A percentile compares a stretch with the other conserved stretches of the same genome.
These are phyloP conservation scores for Dendrobium huoshanense DNA, from an alignment of 106 monocot species.

Conservation along the genomic window DNA sequence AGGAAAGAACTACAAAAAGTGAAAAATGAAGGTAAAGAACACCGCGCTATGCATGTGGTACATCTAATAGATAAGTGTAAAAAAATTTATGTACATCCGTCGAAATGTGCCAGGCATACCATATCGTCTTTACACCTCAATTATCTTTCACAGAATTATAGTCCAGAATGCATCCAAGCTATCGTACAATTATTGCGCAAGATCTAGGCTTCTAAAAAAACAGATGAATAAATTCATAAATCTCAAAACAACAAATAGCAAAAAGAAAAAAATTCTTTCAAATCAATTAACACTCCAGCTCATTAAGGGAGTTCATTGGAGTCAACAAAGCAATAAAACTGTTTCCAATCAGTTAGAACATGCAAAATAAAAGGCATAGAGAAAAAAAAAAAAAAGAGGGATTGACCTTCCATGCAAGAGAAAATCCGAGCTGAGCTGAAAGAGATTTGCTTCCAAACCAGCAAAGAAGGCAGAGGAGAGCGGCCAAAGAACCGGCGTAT, in stretches of 20 bases:
- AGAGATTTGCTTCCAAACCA: constrained; percentile 32
- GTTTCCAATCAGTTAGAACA: too few relatives aligned
- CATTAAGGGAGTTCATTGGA: not conserved
- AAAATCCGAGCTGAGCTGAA: constrained; percentile 31
- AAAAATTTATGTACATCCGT: too few relatives aligned
- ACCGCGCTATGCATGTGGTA: too few relatives aligned
- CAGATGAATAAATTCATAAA: not conserved
- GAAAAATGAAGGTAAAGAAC: too few relatives aligned
- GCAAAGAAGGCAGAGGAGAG: constrained; percentile 43
- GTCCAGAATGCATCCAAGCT: too few relatives aligned
- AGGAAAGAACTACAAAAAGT: too few relatives aligned
- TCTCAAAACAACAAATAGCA: not conserved
- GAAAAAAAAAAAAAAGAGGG: not conserved
- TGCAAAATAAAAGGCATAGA: not conserved
- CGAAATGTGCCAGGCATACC: too few relatives aligned
- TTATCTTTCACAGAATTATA: too few relatives aligned
- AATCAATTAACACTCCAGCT: too few relatives aligned
- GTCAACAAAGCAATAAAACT: not conserved
- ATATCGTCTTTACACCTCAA: too few relatives aligned
- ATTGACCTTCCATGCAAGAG: constrained; percentile 48
- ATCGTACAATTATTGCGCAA: not conserved
- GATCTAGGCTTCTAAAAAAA: not conserved
- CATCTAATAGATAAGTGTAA: too few relatives aligned
- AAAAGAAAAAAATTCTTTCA: too few relatives aligned
- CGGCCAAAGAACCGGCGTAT: constrained; percentile 47